Base-by-base conservation (phyloP, 345 rosid genomes). In the Litchi chinensis region DNA sequence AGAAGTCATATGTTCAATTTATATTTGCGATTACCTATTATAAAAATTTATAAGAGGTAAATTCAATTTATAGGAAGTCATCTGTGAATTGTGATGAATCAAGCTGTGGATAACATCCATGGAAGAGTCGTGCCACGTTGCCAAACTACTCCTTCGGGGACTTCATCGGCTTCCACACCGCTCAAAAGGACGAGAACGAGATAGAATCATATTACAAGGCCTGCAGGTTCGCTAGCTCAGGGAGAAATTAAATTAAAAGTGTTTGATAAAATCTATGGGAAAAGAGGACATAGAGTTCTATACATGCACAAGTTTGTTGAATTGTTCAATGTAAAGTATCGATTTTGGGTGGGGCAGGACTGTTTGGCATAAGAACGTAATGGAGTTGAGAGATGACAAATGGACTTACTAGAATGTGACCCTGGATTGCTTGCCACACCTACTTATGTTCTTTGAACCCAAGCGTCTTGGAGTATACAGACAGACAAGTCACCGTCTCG, bases 321-420 rank as follows among this genome's bases (percentile, higher is more conserved):
- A 67, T 0, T 56, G 73, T 18, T 77, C 76, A 0, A 80, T 83
- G 12, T 79, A 87, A 16, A 83, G 72, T 0, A 50, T 70, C 1
- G 83, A 87, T 73, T 87, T 85, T 0, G 90, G 90, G 19, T 85
- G 83, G 85, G 92, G 89, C 22, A 73, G 46, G 69, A 91, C 91
- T 0, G 48, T 41, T 2, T 91, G n/a, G n/a, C n/a, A n/a, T n/a
- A n/a, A n/a, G n/a, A n/a, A n/a, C n/a, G n/a, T n/a, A n/a, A n/a
- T n/a, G n/a, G n/a, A n/a, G n/a, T n/a, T n/a, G n/a, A n/a, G n/a
- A n/a, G n/a, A 28, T 28, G 32, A 28, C 32, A 85, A 43, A 86
- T 87, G 90, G 10, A 64, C 0, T 54, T 82, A 18, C 79, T 91
- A 52, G 80, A 86, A 48, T 67, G 64, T 8, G 87, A 88, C 69